Percentiles rank a stretch among this genome's conserved stretches.
Evolutionary conservation across 176 grass and related monocot species (phyloP).

Genomic region (Musa itinerans): DNA sequence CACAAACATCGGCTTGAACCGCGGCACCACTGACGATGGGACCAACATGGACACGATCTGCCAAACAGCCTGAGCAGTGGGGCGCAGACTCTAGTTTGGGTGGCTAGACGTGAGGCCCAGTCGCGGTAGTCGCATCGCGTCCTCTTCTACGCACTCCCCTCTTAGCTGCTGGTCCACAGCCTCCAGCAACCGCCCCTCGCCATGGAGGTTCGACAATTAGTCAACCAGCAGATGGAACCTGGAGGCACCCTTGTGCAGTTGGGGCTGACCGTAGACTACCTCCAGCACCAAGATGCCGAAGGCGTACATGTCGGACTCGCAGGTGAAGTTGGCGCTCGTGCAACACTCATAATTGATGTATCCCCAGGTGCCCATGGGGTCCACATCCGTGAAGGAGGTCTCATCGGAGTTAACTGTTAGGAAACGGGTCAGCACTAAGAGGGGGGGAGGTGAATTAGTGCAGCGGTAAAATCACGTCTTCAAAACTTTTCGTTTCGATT

Average conservation of each 20-base stretch:
- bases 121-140: no score
- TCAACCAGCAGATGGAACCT: slow-evolving; percentile 27
- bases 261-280: slow-evolving; percentile 32
- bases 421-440: no score
- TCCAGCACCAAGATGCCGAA: slow-evolving; percentile 51
- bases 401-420: slow-evolving; percentile 30
- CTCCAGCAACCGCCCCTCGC: slow-evolving; percentile 30
- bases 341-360: slow-evolving; percentile 60
- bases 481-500: no score
- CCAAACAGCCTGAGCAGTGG: no score
- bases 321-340: slow-evolving; percentile 25
- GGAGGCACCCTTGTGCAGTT: neutral
- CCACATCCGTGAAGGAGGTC: slow-evolving; percentile 33
- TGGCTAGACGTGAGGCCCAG: no score
- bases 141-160: neutral
- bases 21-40: no score
- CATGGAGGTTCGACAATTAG: slow-evolving; percentile 46
- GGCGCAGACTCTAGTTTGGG: no score
- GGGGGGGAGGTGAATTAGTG: no score
- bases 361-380: slow-evolving; percentile 34
- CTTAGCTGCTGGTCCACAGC: slow-evolving; percentile 32
- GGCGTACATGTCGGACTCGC: slow-evolving; percentile 38
- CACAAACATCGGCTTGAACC: no score
- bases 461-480: no score
- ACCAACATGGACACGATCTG: no score